Evolutionary conservation across 2,329 filamentous ascomycete species (phyloP), one percentile per base, ranked within the genome.

Genomic region (Aspergillus ochraceus): DNA sequence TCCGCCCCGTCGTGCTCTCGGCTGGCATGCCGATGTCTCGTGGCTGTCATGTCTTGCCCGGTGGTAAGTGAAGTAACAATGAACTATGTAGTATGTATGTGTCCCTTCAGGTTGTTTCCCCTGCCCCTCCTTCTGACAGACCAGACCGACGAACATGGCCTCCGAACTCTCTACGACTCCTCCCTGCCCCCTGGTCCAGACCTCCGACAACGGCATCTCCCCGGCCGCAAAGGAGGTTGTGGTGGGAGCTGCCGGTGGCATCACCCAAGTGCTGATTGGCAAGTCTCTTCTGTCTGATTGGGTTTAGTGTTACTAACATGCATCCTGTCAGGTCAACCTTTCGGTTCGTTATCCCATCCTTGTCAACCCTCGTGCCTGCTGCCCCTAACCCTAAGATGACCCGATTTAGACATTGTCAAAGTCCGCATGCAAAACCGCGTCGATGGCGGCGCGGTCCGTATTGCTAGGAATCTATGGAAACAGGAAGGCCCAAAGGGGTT

Each of bases 201-300:
- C 36, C 36, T 42, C 36, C 17, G 36, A 14, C 17, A n/a, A 17
- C 17, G 36, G 36, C 36, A n/a, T 42, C 36, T 42, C 36, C 14
- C 17, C 36, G 36, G 17, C 50, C 17, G 20, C 22, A 17, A 57
- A 57, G 32, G 58, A 60, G 30, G 20, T 62, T 26, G 45, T 56
- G 3, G 57, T 57, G 6, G 93, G 93, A 22, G 94, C 93, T 57
- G 89, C 88, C 4, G 93, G 93, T 59, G 93, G 94, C 68, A 83
- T 97, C 67, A 92, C 93, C 12, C 94, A 97, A 77, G 93, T 98
- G 22, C 78, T 98, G 60, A 84, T 97, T 65, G 93, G 92, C 96
- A 77, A 77, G 85, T 81, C 46, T 14, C 8, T 32, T 17, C 4
- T 1, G 32, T 55, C 58, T 54, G 26, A 11, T 59, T 39, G 14